Percentiles rank a stretch among this genome's conserved stretches.
These are phyloP conservation scores for Talaromyces sp. DNA, from an alignment of 2,329 filamentous ascomycete genomes.

Conservation along the genomic window DNA sequence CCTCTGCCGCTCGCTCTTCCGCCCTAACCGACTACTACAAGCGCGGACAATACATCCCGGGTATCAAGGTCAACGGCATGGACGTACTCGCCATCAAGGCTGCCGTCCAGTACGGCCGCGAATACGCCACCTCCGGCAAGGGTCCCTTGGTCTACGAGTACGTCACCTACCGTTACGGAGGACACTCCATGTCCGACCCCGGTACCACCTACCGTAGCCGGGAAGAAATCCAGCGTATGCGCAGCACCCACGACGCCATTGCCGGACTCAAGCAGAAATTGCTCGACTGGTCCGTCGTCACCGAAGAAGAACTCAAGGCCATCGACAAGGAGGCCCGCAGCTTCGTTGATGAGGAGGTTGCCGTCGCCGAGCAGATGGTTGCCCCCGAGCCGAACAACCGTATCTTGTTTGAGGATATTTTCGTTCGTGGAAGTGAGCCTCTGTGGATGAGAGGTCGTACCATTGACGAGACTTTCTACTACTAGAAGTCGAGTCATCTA, in stretches of 20 bases:
- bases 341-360: slow-evolving; percentile 86
- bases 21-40: slow-evolving; percentile 99
- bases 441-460: slow-evolving; percentile 83
- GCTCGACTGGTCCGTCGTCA: slow-evolving; percentile 87
- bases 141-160: slow-evolving; percentile 97
- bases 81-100: slow-evolving; percentile 97
- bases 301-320: slow-evolving; percentile 91
- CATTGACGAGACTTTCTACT: slow-evolving; percentile 89
- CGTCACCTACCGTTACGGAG: slow-evolving; percentile 98
- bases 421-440: slow-evolving; percentile 83
- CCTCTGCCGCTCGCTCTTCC: slow-evolving; percentile 86
- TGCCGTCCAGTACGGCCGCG: slow-evolving; percentile 88
- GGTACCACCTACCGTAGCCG: slow-evolving; percentile 98
- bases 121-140: slow-evolving; percentile 78
- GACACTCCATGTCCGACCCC: slow-evolving; percentile 99
- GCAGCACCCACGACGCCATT: slow-evolving; percentile 97
- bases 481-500: slow-evolving; percentile 34
- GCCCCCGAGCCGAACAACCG: slow-evolving; percentile 73
- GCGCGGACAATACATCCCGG: slow-evolving; percentile 98
- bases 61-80: slow-evolving; percentile 99
- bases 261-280: slow-evolving; percentile 98
- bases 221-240: slow-evolving; percentile 99
- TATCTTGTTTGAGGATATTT: slow-evolving; percentile 96
- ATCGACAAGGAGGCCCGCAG: slow-evolving; percentile 91
- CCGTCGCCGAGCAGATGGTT: slow-evolving; percentile 83